Base-by-base conservation (phyloP, 2,329 filamentous ascomycete species). In the Trichoderma simmonsii region DNA sequence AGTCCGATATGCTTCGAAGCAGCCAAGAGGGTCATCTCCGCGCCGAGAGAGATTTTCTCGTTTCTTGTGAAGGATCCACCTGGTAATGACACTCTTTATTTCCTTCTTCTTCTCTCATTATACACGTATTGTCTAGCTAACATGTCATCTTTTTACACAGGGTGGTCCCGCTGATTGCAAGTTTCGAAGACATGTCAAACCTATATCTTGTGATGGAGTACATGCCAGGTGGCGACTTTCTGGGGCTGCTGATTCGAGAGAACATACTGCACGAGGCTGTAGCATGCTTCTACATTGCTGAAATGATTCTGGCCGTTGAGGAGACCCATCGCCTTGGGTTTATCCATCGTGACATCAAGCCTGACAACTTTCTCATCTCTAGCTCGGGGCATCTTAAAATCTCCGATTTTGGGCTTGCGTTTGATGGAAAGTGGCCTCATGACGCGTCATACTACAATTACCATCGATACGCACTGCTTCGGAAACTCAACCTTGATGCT, bases 181-280 rank as follows among this genome's bases (percentile, higher is more conserved):
- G 94, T 78, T 98, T 98, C 75, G 94, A 98, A 80, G 96, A 98
- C 79, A 84, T 88, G 43, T 87, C 88, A 56, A 93, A 93, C 76
- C 86, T 99, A 6, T 98, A 98, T 77, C 88, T 99, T 6, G 92
- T 98, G 67, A 98, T 98, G 94, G 95, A 98, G 73, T 99, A 97
- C 79, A 98, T 98, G 94, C 92, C 97, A 2, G 96, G 95, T 0
- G 95, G 96, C 0, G 95, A 99, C 79, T 98, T 99, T 75, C 86
- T 99, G 0, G 93, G 93, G 1, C 82, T 98, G 0, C 83, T 99
- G 18, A 92, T 98, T 70, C 90, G 95, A 18, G 93, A 97, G 78
- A 94, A 96, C 73, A 89, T 93, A 3, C 85, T 99, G 2, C 90
- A 90, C 70, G 96, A 98, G 80, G 84, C 87, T 0, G 89, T 93